These are phyloP conservation scores for Suaeda aralocaspica DNA, from an alignment of 148 eudicot genomes.

Conservation along the genomic window DNA sequence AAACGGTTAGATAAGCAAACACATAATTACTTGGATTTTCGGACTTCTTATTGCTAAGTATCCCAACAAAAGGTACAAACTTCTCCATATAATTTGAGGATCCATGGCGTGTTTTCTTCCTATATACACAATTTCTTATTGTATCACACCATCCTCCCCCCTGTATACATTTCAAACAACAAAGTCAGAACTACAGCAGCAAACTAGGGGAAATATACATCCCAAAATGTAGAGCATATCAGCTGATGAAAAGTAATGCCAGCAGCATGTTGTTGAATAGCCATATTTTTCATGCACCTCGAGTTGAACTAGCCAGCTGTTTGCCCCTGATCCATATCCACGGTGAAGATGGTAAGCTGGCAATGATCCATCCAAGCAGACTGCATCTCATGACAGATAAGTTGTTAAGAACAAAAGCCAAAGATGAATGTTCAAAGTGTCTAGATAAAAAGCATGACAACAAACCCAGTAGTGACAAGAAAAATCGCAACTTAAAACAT, in stretches of 20 bases:
- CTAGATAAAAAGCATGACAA: neutral
- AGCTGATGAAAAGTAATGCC: conserved; percentile 5
- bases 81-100: conserved; percentile 81
- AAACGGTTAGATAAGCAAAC: neutral
- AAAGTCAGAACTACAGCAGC: conserved; percentile 18
- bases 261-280: conserved; percentile 17
- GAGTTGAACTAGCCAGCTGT: conserved; percentile 91
- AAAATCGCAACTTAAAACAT: no score
- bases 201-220: neutral
- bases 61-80: conserved; percentile 63
- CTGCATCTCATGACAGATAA: conserved; percentile 31
- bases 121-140: conserved; percentile 67
- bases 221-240: conserved; percentile 17
- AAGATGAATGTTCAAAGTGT: neutral
- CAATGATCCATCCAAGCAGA: conserved; percentile 92
- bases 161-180: conserved; percentile 40
- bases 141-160: conserved; percentile 99
- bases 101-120: conserved; percentile 82
- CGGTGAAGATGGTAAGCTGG: conserved; percentile 90
- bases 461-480: neutral
- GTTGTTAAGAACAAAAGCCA: neutral
- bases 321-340: conserved; percentile 84
- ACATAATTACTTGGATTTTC: conserved; percentile 67
- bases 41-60: conserved; percentile 74
- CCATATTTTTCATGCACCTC: conserved; percentile 60